Evolutionary conservation across 768 basidiomycete species (phyloP), one percentile per base, ranked within the genome.

Genomic region (Clavulina sp.): DNA sequence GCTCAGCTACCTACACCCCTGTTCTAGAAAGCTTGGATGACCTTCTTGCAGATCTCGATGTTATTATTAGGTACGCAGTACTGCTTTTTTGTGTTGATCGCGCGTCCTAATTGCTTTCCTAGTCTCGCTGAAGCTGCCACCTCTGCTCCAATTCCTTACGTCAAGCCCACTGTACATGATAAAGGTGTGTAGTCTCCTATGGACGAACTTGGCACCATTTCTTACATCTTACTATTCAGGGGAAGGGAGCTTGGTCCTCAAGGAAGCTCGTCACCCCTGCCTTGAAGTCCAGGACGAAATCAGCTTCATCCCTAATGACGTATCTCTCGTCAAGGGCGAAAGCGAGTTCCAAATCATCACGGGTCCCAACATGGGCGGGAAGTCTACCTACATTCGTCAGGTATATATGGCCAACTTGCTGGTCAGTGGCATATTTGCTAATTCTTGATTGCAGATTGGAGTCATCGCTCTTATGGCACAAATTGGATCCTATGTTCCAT

Each of bases 361-460:
- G 21, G 95, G 95, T 4, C 95, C 95, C 0, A 99, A 99, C 65
- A 96, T 96, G 85, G 95, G 95, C 49, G 95, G 95, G 54, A 99
- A 99, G 66, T 89, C 85, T 46, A 96, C 93, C 0, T 96, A 92
- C 60, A 93, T 97, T 59, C 83, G 89, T 43, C 85, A 91, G 68
- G 84, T 81, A 49, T n/a, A n/a, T n/a, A n/a, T n/a, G 43, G 59
- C 47, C 16, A 28, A 26, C 13, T 28, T 28, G 9, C 24, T 28
- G 26, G 43, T 38, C 19, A 19, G 34, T 24, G 26, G 13, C 9
- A 46, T 46, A 26, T 46, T 13, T 28, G 24, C 9, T 9, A 9
- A 9, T 16, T 16, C 24, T 13, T 46, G 9, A 16, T 16, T 9
- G 24, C 60, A 81, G 79, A 81, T 86, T 33, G 95, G 92, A 1